Base-by-base conservation (phyloP, 2,329 filamentous ascomycete species). In the Pseudogymnoascus sp. region DNA sequence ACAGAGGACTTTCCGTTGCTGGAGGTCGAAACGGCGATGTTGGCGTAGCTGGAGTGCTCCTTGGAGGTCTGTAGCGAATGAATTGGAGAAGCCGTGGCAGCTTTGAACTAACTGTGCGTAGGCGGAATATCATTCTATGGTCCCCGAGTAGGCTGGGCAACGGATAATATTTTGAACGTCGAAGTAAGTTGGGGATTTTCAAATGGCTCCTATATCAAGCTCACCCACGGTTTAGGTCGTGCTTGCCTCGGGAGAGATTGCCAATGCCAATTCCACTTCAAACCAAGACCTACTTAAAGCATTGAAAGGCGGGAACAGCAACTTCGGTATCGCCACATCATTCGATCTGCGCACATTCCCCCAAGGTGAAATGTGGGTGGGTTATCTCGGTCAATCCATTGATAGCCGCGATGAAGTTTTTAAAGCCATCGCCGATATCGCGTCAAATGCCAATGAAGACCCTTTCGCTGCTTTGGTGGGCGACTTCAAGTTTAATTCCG, bases 271-370 rank as follows among this genome's bases (percentile, higher is more conserved):
- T 14, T 66, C 68, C 4, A 67, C 66, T 0, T 67, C 71, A 7
- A 71, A 84, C 62, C 62, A 74, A 0, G 81, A 84, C 61, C 72
- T 86, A 6, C 84, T 74, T 69, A 74, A 73, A 64, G 80, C 78
- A 0, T 74, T 85, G 3, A 78, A 79, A 61, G 83, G 82, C 8
- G 82, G 83, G 14, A 77, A 78, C n/a, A 81, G 77, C 69, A 83
- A 82, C 67, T 83, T 79, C 63, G 82, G 80, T 47, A 75, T 81
- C 63, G 76, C 80, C 5, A 78, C 78, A 9, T 72, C 72, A 4
- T 80, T 78, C 65, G 67, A 75, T 6, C 60, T 66, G 20, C 59
- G 62, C 12, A 67, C 66, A 18, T 61, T 66, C 41, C 20, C 57
- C 1, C 61, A 65, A 57, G 61, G 62, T 3, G 36, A 60, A n/a